These are phyloP conservation scores for Vinca minor DNA, from an alignment of 257 asterid genomes.

Conservation along the genomic window DNA sequence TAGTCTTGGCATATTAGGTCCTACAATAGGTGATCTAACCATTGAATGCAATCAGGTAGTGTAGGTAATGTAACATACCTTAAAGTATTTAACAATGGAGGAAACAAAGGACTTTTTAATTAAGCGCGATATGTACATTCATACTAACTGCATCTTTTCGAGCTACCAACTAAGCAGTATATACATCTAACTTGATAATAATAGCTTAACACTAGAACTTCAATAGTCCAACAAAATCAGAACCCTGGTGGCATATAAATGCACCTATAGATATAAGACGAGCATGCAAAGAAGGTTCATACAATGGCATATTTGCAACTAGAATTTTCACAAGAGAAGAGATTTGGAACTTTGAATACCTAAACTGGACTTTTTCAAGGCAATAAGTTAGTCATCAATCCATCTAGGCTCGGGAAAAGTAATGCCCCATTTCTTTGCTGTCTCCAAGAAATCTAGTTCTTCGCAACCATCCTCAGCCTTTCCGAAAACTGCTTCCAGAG, in stretches of 20 bases:
- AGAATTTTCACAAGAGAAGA: no score
- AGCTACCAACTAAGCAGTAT: no score
- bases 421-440: slow-evolving; percentile 10
- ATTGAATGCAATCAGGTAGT: not conserved
- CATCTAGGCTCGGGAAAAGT: slow-evolving; percentile 31
- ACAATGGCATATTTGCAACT: not conserved
- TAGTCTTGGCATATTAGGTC: not conserved
- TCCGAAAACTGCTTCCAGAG: slow-evolving; percentile 2
- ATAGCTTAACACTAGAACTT: not conserved
- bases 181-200: not conserved
- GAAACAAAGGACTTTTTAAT: not conserved
- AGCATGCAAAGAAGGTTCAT: not conserved
- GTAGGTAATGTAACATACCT: not conserved
- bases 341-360: not conserved
- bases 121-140: not conserved
- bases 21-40: not conserved
- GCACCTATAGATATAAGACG: not conserved
- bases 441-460: slow-evolving; percentile 15
- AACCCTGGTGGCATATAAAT: not conserved
- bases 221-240: not conserved
- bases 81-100: not conserved
- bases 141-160: not conserved
- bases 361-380: not conserved
- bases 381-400: slow-evolving; percentile 11
- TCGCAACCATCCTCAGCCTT: slow-evolving; percentile 6